A percentile compares a stretch with the other conserved stretches of the same genome.
phyloP scores from a whole-genome alignment of 2,329 filamentous ascomycete species.

The Aspergillus calidoustus region DNA sequence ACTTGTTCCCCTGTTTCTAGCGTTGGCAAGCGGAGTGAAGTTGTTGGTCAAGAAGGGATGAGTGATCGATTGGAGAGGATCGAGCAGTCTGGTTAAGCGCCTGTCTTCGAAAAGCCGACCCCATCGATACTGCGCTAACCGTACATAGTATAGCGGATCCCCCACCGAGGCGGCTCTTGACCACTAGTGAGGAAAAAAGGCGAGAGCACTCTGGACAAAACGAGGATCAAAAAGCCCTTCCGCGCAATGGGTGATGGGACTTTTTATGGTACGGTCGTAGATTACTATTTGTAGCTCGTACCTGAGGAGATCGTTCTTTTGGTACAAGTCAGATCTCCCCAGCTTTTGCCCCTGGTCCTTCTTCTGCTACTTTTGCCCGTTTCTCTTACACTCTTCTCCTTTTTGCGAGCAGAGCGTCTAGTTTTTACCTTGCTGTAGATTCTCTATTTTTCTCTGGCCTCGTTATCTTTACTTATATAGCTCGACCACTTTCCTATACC shows the following conservation, averaged over 20 bases:
- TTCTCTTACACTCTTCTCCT: constrained; percentile 28
- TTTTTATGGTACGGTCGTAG: constrained; percentile 5
- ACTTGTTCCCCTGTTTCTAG: background rate
- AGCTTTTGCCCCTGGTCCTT: constrained; percentile 26
- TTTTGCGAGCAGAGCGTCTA: constrained; percentile 11
- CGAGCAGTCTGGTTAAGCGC: constrained; percentile 13
- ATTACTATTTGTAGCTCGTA: background rate
- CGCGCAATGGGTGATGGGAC: background rate
- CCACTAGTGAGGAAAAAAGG: constrained; percentile 8
- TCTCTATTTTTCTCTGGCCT: constrained; percentile 9
- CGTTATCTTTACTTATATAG: background rate
- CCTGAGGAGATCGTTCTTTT: constrained; percentile 20
- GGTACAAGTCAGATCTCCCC: constrained; percentile 26
- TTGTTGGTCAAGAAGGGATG: background rate
- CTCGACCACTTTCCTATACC: background rate
- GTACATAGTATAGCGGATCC: constrained; percentile 24
- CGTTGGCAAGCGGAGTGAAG: background rate
- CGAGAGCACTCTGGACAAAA: constrained; percentile 17
- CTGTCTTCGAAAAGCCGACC: background rate
- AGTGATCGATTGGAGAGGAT: constrained; percentile 3
- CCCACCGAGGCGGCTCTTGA: constrained; percentile 34
- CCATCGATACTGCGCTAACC: constrained; percentile 21
- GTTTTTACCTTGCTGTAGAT: constrained; percentile 13
- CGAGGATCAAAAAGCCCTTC: constrained; percentile 5
- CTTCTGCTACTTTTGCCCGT: constrained; percentile 24